phyloP scores from a whole-genome alignment of 345 rosid genomes.

The Eucalyptus pauciflora region DNA sequence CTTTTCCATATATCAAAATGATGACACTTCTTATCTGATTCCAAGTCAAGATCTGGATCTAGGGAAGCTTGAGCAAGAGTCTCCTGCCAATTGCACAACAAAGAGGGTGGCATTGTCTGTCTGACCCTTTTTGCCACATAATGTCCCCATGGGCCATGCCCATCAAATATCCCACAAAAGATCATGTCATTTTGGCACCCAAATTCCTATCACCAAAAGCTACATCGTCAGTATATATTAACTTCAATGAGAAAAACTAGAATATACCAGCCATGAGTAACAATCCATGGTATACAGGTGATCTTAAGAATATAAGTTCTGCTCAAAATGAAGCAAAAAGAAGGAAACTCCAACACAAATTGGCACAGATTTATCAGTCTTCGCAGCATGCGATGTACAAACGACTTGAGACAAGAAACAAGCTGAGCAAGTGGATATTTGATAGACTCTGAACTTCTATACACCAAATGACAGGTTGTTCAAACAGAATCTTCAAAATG shows the following conservation, averaged over 20 bases:
- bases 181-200: conserved; percentile 84
- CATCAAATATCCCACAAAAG: conserved; percentile 92
- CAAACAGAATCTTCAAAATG: neutral
- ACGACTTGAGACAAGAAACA: neutral
- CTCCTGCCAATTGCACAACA: conserved; percentile 84
- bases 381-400: neutral
- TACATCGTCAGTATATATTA: neutral
- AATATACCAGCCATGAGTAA: neutral
- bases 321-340: neutral
- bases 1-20: conserved; percentile 66
- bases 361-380: neutral
- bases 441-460: neutral
- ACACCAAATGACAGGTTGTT: neutral
- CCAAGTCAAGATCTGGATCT: conserved; percentile 36
- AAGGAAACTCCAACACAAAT: neutral
- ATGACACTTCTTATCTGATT: conserved; percentile 35
- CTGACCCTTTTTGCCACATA: conserved; percentile 75
- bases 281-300: neutral
- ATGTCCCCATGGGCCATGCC: conserved; percentile 98
- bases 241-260: neutral
- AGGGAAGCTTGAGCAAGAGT: conserved; percentile 37
- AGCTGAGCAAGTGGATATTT: neutral
- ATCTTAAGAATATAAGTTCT: neutral
- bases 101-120: conserved; percentile 55
- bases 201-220: conserved; percentile 36